Conservation (phyloP, 192 early-diverging fungal species). For the Linnemannia hyalina region DNA sequence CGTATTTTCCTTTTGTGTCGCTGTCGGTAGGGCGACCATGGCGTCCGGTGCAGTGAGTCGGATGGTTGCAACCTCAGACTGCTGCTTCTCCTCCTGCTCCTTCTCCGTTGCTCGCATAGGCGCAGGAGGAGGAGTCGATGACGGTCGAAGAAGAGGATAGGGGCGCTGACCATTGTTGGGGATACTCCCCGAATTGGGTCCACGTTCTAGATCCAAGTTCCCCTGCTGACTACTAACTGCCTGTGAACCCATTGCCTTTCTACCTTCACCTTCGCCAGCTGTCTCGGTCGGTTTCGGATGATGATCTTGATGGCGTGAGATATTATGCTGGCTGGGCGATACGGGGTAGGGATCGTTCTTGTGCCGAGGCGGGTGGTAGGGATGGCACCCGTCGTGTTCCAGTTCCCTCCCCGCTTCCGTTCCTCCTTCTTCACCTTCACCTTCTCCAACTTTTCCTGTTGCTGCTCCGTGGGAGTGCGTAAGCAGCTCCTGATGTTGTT, state of each 20-base stretch:
- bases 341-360: slow-evolving; percentile 10
- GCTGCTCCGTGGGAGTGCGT: too few species aligned
- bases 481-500: background rate
- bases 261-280: background rate
- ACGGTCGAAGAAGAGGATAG: background rate
- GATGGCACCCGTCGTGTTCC: slow-evolving; percentile 2
- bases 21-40: background rate
- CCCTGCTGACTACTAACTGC: background rate
- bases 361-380: background rate
- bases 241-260: background rate
- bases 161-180: slow-evolving; percentile 12
- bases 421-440: slow-evolving; percentile 5
- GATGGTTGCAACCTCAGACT: background rate
- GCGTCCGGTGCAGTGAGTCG: background rate
- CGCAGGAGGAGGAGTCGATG: background rate
- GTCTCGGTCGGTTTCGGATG: slow-evolving; percentile 5
- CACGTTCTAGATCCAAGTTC: slow-evolving; percentile 17
- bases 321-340: background rate
- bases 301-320: background rate
- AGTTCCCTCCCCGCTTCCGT: background rate
- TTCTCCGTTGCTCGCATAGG: background rate
- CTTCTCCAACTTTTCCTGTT: background rate
- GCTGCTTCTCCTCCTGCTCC: background rate
- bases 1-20: background rate
- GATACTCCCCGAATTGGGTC: slow-evolving; percentile 16